Conservation (phyloP, 768 basidiomycete genomes). For the Sporobolomyces pararoseus region DNA sequence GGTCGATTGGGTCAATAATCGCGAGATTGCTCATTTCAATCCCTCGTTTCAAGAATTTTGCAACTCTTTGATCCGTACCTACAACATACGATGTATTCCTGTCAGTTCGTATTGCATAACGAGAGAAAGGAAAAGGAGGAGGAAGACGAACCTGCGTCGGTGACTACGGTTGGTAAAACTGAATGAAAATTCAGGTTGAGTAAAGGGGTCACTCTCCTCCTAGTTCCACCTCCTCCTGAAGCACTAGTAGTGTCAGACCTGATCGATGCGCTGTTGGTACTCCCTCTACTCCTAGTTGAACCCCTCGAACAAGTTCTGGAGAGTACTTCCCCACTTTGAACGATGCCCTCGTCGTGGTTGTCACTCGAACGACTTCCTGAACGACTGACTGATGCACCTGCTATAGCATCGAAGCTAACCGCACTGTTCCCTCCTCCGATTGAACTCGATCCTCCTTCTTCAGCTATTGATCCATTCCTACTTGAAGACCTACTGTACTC, state of each 20-base stretch:
- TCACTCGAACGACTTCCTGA: slow-evolving; percentile 11
- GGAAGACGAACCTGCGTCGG: slow-evolving; percentile 70
- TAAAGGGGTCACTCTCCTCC: slow-evolving; percentile 51
- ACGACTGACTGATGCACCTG: slow-evolving; percentile 23
- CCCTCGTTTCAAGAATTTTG: slow-evolving; percentile 65
- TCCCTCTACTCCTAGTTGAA: slow-evolving; percentile 27
- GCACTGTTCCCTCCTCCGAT: slow-evolving; percentile 34
- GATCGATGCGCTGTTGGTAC: background rate
- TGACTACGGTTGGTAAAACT: slow-evolving; percentile 76
- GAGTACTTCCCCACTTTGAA: slow-evolving; percentile 32
- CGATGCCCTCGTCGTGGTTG: background rate
- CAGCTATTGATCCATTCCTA: background rate
- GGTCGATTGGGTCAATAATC: slow-evolving; percentile 71
- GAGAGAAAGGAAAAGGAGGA: background rate
- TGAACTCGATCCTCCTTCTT: background rate
- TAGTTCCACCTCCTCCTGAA: slow-evolving; percentile 43
- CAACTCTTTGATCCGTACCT: slow-evolving; percentile 72
- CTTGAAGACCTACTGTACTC: slow-evolving; percentile 9
- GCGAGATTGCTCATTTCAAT: slow-evolving; percentile 74
- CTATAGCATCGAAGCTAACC: slow-evolving; percentile 24
- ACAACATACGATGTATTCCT: background rate
- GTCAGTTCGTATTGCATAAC: background rate
- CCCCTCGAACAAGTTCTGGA: slow-evolving; percentile 36
- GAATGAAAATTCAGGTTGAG: slow-evolving; percentile 86
- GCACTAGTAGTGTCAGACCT: slow-evolving; percentile 39